Percentiles rank a stretch among this genome's conserved stretches.
Evolutionary conservation across 2,329 filamentous ascomycete species (phyloP).

Genomic region (Pseudodiploospora longispora): DNA sequence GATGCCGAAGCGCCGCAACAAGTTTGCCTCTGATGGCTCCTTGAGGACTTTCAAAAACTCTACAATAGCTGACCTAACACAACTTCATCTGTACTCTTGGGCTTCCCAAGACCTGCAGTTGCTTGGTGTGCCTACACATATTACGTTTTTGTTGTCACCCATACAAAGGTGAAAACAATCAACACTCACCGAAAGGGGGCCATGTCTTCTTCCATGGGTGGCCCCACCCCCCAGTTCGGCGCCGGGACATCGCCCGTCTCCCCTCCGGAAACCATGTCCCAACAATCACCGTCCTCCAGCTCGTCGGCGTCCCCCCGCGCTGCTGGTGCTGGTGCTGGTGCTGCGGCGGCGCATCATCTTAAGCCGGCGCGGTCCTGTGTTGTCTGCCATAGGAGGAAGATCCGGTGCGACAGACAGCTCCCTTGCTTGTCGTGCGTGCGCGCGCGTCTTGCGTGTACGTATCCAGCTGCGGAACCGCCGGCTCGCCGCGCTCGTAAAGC

Average conservation of each 20-base stretch:
- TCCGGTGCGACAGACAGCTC: constrained; percentile 65
- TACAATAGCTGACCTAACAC: too few species aligned
- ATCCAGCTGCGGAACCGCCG: constrained; percentile 18
- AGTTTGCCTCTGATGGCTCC: too few species aligned
- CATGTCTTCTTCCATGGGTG: too few species aligned
- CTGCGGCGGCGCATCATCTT: constrained; percentile 6
- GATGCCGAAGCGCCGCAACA: too few species aligned
- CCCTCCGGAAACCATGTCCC: constrained; percentile 1
- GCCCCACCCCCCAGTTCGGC: too few species aligned
- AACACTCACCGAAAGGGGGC: too few species aligned
- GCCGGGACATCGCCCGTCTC: background rate
- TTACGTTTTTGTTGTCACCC: too few species aligned
- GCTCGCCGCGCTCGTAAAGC: constrained; percentile 20
- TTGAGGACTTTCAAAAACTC: too few species aligned
- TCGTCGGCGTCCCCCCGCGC: background rate
- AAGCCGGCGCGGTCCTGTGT: constrained; percentile 26
- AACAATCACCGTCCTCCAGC: background rate
- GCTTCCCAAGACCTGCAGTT: too few species aligned
- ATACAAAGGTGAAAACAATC: too few species aligned
- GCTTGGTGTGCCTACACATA: too few species aligned
- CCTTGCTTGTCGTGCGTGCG: constrained; percentile 63
- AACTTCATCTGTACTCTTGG: too few species aligned
- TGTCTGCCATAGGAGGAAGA: constrained; percentile 45
- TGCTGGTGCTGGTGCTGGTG: constrained; percentile 3
- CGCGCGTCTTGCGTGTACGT: constrained; percentile 20